phyloP scores from a whole-genome alignment of 2,329 filamentous ascomycete species.

The Calonectria naviculata region DNA sequence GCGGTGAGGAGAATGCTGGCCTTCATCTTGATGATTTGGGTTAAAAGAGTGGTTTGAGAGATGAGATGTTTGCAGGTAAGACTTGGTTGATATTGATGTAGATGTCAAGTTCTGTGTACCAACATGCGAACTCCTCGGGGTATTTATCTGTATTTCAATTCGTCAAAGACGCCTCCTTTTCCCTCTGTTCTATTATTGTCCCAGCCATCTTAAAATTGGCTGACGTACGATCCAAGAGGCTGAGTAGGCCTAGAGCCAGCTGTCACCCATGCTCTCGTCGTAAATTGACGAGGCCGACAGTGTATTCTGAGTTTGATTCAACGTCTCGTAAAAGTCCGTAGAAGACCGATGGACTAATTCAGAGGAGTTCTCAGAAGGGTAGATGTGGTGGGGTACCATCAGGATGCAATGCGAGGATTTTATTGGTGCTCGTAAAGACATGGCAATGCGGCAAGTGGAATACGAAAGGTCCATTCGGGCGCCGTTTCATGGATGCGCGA shows the following conservation, averaged over 20 bases:
- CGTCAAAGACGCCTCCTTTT: background rate
- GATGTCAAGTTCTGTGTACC: background rate
- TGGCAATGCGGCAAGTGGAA: background rate
- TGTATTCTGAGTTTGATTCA: background rate
- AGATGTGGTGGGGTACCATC: background rate
- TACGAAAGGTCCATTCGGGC: background rate
- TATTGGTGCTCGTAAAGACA: background rate
- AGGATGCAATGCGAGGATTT: background rate
- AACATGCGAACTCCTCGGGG: background rate
- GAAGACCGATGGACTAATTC: background rate
- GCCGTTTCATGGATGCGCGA: background rate
- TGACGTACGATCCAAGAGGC: background rate
- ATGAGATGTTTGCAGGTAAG: background rate
- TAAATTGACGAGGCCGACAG: background rate
- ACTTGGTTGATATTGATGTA: background rate
- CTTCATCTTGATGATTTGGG: background rate
- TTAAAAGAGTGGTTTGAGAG: background rate
- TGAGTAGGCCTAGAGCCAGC: background rate
- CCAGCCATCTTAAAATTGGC: background rate
- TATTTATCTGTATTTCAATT: background rate
- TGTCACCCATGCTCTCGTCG: background rate
- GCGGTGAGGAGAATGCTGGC: background rate
- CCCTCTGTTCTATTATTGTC: background rate
- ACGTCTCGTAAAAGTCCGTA: background rate
- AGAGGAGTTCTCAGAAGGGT: background rate